Evolutionary conservation across 192 early-diverging fungal species (phyloP).

Genomic region (Coemansia sp.): DNA sequence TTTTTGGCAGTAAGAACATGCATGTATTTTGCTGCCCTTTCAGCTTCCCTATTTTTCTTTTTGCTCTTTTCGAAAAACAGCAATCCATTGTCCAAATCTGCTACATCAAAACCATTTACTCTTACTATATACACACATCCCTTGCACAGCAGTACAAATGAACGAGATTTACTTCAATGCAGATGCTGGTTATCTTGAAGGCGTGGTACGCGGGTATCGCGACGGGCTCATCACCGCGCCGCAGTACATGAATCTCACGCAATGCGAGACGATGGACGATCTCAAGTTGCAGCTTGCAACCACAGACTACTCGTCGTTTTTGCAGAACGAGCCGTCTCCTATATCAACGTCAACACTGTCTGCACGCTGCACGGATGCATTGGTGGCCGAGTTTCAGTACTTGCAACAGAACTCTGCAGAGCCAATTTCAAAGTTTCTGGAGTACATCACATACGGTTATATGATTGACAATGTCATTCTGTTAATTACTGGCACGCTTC

Average conservation of each 20-base stretch:
- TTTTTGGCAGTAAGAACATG: no score
- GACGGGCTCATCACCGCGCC: slow-evolving; percentile 75
- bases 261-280: slow-evolving; percentile 98
- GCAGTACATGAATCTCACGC: slow-evolving; percentile 93
- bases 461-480: slow-evolving; percentile 99
- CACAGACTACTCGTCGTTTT: slow-evolving; percentile 91
- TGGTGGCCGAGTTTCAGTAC: slow-evolving; percentile 93
- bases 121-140: not conserved
- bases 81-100: not conserved
- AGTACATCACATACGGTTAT: slow-evolving; percentile 93
- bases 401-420: slow-evolving; percentile 79
- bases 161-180: slow-evolving; percentile 75
- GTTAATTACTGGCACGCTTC: slow-evolving; percentile 95
- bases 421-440: slow-evolving; percentile 87
- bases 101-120: not conserved
- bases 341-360: slow-evolving; percentile 90
- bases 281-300: slow-evolving; percentile 91
- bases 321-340: slow-evolving; percentile 96
- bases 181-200: slow-evolving; percentile 91
- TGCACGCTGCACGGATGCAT: slow-evolving; percentile 82
- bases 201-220: slow-evolving; percentile 92
- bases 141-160: slow-evolving; percentile 17
- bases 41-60: not conserved
- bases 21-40: no score
- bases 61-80: not conserved